Evolutionary conservation across 208 protist genomes (phyloP).

Genomic region (Giardia muris): DNA sequence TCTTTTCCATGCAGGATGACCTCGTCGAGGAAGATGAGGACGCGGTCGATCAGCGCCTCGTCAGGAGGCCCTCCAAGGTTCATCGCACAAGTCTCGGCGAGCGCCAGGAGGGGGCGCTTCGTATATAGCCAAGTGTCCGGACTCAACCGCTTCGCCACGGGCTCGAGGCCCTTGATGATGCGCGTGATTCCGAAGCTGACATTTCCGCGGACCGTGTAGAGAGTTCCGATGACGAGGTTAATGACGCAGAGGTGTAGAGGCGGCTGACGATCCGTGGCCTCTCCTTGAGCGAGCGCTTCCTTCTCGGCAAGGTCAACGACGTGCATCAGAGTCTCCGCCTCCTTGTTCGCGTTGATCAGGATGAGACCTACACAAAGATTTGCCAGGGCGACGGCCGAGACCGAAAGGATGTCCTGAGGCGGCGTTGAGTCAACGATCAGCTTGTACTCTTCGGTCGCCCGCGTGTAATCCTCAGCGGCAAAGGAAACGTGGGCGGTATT

Average conservation of each 20-base stretch:
- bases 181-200: conserved; percentile 7
- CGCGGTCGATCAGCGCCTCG: conserved; percentile 17
- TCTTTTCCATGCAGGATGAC: conserved; percentile 9
- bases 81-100: background rate
- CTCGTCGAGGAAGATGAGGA: conserved; percentile 21
- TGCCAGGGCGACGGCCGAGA: conserved; percentile 17
- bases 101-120: background rate
- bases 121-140: conserved; percentile 17
- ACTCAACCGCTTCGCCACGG: background rate
- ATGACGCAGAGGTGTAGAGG: conserved; percentile 5
- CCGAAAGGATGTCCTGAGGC: background rate
- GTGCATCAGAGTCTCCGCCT: conserved; percentile 16
- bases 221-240: conserved; percentile 11
- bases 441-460: conserved; percentile 15
- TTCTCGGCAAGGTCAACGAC: background rate
- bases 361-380: background rate
- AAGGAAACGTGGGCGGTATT: conserved; percentile 17
- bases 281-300: background rate
- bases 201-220: conserved; percentile 13
- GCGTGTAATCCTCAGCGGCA: background rate
- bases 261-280: background rate
- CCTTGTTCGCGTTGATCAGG: background rate
- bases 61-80: background rate
- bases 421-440: background rate
- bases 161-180: conserved; percentile 7